These are phyloP conservation scores for Nicotiana obtusifolia DNA, from an alignment of 257 asterid genomes.

Conservation along the genomic window DNA sequence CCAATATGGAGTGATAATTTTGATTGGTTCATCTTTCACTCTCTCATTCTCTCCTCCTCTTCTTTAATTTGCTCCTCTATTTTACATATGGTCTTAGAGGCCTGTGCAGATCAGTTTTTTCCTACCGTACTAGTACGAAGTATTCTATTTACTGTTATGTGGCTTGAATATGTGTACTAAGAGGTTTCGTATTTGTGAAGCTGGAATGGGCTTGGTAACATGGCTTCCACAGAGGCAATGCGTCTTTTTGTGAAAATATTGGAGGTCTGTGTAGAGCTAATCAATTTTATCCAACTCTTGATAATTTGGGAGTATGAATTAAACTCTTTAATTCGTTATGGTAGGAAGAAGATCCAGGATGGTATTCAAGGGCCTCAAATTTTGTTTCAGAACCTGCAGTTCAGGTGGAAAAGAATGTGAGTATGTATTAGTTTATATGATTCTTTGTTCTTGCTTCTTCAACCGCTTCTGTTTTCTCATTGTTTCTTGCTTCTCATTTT, in stretches of 20 bases:
- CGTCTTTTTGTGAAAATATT: slow-evolving; percentile 94
- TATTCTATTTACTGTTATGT: neutral
- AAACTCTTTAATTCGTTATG: slow-evolving; percentile 5
- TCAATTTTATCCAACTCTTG: slow-evolving; percentile 11
- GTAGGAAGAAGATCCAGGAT: slow-evolving; percentile 98
- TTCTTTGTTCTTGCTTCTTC: slow-evolving; percentile 10
- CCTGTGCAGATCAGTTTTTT: neutral
- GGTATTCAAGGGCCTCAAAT: slow-evolving; percentile 90
- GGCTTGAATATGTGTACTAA: neutral
- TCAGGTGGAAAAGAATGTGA: slow-evolving; percentile 73
- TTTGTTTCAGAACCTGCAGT: slow-evolving; percentile 56
- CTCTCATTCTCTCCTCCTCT: neutral
- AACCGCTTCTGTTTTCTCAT: neutral
- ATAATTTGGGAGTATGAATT: slow-evolving; percentile 4
- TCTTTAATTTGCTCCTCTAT: neutral
- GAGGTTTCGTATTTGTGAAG: slow-evolving; percentile 33
- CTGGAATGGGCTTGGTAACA: slow-evolving; percentile 90
- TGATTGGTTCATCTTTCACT: neutral
- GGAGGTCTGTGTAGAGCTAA: slow-evolving; percentile 53
- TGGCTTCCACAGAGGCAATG: slow-evolving; percentile 94
- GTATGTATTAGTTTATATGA: slow-evolving; percentile 26
- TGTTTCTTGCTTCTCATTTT: slow-evolving; percentile 6
- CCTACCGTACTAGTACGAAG: neutral
- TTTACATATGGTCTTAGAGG: neutral
- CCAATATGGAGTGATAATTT: neutral